These are phyloP conservation scores for Neophaeococcomyces mojaviensis DNA, from an alignment of 2,329 filamentous ascomycete genomes.

Conservation along the genomic window DNA sequence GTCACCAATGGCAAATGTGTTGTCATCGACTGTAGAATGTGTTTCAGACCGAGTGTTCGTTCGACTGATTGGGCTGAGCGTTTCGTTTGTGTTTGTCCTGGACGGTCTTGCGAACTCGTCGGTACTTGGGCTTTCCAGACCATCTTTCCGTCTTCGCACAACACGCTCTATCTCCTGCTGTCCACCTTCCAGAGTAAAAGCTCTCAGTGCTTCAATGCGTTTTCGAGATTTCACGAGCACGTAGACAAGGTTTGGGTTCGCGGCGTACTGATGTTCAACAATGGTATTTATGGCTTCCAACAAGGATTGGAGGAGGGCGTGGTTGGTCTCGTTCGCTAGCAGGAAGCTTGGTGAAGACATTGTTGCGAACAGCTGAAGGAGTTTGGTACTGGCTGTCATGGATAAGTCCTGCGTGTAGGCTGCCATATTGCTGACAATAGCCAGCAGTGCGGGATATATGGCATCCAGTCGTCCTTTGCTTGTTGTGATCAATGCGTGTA, in stretches of 20 bases:
- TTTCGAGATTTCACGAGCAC: slow-evolving; percentile 71
- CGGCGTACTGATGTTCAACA: slow-evolving; percentile 69
- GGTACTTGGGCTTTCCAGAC: slow-evolving; percentile 50
- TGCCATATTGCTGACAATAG: slow-evolving; percentile 88
- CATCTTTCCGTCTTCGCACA: slow-evolving; percentile 20
- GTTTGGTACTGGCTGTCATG: slow-evolving; percentile 65
- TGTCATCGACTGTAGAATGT: slow-evolving; percentile 48
- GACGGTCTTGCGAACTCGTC: slow-evolving; percentile 41
- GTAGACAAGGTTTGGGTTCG: slow-evolving; percentile 75
- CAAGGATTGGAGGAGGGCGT: slow-evolving; percentile 69
- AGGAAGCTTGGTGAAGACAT: slow-evolving; percentile 93
- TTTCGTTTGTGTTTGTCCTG: slow-evolving; percentile 10
- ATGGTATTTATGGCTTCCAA: slow-evolving; percentile 85
- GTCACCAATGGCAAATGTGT: slow-evolving; percentile 80
- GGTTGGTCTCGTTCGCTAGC: slow-evolving; percentile 85
- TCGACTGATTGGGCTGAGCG: slow-evolving; percentile 9
- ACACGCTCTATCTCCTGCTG: slow-evolving; percentile 78
- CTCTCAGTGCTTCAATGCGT: slow-evolving; percentile 73
- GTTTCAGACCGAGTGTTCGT: slow-evolving; percentile 5
- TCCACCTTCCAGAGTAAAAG: slow-evolving; percentile 85
- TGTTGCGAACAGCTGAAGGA: slow-evolving; percentile 79
- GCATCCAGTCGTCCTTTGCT: slow-evolving; percentile 85
- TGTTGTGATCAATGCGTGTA: slow-evolving; percentile 82
- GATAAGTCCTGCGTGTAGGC: slow-evolving; percentile 75
- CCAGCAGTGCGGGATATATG: slow-evolving; percentile 83